Percentiles rank a stretch among this genome's conserved stretches.
Evolutionary conservation across 2,329 filamentous ascomycete genomes (phyloP).

Genomic region (Aspergillus caelatus): DNA sequence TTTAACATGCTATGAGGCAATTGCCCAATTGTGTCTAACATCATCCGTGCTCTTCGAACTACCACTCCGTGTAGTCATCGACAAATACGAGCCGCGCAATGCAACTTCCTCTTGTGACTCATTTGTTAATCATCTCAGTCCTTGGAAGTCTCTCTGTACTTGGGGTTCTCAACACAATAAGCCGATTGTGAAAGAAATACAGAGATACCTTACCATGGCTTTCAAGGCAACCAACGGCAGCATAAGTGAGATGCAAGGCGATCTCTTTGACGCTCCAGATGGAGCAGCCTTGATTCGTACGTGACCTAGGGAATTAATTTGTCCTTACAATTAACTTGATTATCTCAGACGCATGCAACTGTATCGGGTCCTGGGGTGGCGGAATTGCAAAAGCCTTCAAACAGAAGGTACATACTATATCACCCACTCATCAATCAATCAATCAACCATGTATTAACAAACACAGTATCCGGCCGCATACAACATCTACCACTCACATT

Average conservation of each 20-base stretch:
- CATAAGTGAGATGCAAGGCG: slow-evolving; percentile 42
- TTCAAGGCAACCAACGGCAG: slow-evolving; percentile 5
- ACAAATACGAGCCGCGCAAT: background rate
- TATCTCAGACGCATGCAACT: slow-evolving; percentile 59
- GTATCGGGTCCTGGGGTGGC: slow-evolving; percentile 58
- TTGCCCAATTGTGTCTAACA: background rate
- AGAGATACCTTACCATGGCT: background rate
- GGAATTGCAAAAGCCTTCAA: slow-evolving; percentile 61
- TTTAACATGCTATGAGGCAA: background rate
- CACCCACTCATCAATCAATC: background rate
- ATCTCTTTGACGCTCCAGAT: slow-evolving; percentile 58
- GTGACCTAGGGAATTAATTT: slow-evolving; percentile 8
- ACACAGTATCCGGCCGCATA: slow-evolving; percentile 56
- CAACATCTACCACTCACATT: slow-evolving; percentile 52
- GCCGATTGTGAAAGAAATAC: background rate
- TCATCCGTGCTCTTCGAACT: background rate
- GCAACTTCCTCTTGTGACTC: background rate
- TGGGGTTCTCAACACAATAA: background rate
- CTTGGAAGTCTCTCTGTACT: background rate
- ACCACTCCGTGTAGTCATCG: background rate
- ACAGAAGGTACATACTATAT: slow-evolving; percentile 27
- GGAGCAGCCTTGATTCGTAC: slow-evolving; percentile 55
- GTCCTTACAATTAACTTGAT: background rate
- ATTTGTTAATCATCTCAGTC: background rate
- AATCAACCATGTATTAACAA: background rate